Conservation (phyloP, 768 basidiomycete genomes). For the Boletus edulis region DNA sequence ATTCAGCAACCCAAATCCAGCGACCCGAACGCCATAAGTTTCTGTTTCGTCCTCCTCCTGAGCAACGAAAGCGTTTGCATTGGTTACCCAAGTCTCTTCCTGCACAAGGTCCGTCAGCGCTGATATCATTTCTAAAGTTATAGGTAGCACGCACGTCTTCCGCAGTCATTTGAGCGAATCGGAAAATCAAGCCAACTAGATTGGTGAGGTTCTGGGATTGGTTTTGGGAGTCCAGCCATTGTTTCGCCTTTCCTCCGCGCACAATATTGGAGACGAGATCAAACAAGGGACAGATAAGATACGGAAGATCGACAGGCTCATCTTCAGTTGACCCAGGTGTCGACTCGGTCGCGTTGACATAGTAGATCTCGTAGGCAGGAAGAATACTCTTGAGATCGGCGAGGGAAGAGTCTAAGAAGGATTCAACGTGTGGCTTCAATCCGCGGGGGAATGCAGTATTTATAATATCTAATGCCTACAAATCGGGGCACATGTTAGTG, state of each 20-base stretch:
- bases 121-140: neutral
- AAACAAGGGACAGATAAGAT: constrained; percentile 73
- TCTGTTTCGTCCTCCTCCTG: constrained; percentile 94
- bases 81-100: constrained; percentile 89
- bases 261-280: constrained; percentile 74
- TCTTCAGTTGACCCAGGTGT: constrained; percentile 72
- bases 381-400: constrained; percentile 58
- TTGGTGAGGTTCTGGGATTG: constrained; percentile 39
- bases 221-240: constrained; percentile 52
- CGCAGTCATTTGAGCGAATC: constrained; percentile 81
- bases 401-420: constrained; percentile 57
- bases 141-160: constrained; percentile 65
- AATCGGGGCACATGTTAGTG: neutral
- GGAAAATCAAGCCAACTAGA: constrained; percentile 57
- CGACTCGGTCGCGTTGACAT: constrained; percentile 53
- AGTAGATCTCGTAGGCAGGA: constrained; percentile 59
- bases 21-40: constrained; percentile 76
- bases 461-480: constrained; percentile 75
- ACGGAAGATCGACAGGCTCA: constrained; percentile 69
- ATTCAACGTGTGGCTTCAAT: constrained; percentile 59
- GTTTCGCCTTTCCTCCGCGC: constrained; percentile 61
- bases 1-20: constrained; percentile 78
- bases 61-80: constrained; percentile 89
- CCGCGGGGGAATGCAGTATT: constrained; percentile 79
- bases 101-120: constrained; percentile 30